Evolutionary conservation across 2,329 filamentous ascomycete genomes (phyloP).

Genomic region (Tolypocladium endophyticum): DNA sequence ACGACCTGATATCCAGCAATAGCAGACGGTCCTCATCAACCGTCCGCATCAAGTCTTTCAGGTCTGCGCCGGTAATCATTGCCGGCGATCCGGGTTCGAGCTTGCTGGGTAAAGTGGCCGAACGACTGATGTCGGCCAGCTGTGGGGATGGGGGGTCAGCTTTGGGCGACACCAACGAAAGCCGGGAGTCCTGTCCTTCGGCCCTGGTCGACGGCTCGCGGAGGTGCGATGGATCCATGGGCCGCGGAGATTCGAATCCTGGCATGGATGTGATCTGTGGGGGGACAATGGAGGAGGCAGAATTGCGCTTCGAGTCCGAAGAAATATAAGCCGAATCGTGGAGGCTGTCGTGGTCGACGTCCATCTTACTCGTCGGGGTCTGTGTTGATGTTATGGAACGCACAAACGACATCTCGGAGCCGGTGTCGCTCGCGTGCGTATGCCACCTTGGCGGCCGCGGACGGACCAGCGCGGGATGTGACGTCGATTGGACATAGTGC

Average conservation of each 20-base stretch:
- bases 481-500: constrained; percentile 30
- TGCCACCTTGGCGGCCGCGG: constrained; percentile 36
- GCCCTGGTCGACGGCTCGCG: constrained; percentile 25
- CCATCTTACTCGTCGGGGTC: constrained; percentile 22
- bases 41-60: constrained; percentile 45
- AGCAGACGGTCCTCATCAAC: constrained; percentile 38
- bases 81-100: constrained; percentile 34
- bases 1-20: constrained; percentile 77
- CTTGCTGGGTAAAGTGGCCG: constrained; percentile 42
- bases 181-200: constrained; percentile 41
- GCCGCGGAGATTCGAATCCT: constrained; percentile 27
- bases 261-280: constrained; percentile 29
- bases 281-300: constrained; percentile 33
- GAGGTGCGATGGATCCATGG: constrained; percentile 15
- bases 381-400: constrained; percentile 11
- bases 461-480: constrained; percentile 20
- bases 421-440: constrained; percentile 34
- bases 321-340: constrained; percentile 46
- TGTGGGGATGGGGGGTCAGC: constrained; percentile 25
- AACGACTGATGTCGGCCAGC: constrained; percentile 16
- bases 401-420: constrained; percentile 21
- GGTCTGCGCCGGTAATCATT: constrained; percentile 42
- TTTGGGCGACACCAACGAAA: constrained; percentile 42
- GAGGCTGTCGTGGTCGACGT: constrained; percentile 33
- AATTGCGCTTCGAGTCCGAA: constrained; percentile 42